Base-by-base conservation (phyloP, 345 rosid species). In the Citrus medica region DNA sequence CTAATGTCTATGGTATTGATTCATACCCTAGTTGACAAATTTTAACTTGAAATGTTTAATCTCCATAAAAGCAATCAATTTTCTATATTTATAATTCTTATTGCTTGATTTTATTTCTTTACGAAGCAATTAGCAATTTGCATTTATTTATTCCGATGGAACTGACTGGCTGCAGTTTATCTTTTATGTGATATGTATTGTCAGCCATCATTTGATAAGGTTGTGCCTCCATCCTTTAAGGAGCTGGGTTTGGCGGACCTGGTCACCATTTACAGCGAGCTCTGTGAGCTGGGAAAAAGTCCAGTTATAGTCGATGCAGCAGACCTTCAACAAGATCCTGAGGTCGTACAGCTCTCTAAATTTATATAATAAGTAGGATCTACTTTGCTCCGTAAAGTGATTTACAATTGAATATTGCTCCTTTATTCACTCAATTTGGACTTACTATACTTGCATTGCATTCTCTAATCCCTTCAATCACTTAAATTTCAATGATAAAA, bases 211-310 rank as follows among this genome's bases (percentile, higher is more conserved):
- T 92, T 91, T 80, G 89, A 82, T 42, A 91, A 89, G 84, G 82
- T 94, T 69, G 78, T 79, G 9, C 89, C 92, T 63, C 91, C 98
- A 78, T 87, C 98, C 32, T 84, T 92, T 82, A 81, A 86, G 16
- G 98, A 94, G 84, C 28, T 93, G 74, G 96, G 98, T 77, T 83
- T 94, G 79, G 91, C 83, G 63, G 94, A 92, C 21, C 70, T 94
- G 59, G 89, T 92, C 74, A 85, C 91, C 61, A 87, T 90, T 80
- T 94, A 89, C 79, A 85, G 83, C 65, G 92, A 91, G 79, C 95
- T 94, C 55, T 92, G 85, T 79, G 86, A 84, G 69, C 78, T 88
- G 86, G 97, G 97, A 85, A 89, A 46, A 74, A 82, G 87, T 38
- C 97, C 97, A 2, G 82, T 89, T 59, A 85, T 94, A 67, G 82